Percentiles rank a stretch among this genome's conserved stretches.
Evolutionary conservation across 2,329 filamentous ascomycete species (phyloP).

Genomic region (Aspergillus fructus): DNA sequence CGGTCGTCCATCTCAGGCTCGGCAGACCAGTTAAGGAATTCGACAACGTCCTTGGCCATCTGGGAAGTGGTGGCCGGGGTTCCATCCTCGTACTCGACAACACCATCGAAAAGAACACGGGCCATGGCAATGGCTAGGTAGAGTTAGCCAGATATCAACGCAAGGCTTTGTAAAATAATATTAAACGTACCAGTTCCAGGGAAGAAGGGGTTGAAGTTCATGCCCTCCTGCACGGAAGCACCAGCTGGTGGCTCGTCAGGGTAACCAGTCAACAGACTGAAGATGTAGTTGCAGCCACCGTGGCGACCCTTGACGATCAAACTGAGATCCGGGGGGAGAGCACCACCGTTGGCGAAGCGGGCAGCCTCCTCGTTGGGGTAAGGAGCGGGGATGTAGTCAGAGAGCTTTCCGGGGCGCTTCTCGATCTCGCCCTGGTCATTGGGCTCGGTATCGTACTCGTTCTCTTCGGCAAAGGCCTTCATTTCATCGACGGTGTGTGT

Average conservation of each 20-base stretch:
- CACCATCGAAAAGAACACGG: conserved; percentile 93
- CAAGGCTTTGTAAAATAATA: neutral
- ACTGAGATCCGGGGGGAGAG: conserved; percentile 93
- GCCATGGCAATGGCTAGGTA: conserved; percentile 81
- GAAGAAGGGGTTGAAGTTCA: conserved; percentile 99
- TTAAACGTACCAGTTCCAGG: conserved; percentile 74
- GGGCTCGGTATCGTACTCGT: conserved; percentile 97
- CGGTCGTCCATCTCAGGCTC: conserved; percentile 99
- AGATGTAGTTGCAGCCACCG: conserved; percentile 98
- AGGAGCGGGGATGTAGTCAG: conserved; percentile 89
- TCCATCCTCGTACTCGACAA: conserved; percentile 97
- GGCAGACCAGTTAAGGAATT: conserved; percentile 99
- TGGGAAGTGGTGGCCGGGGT: conserved; percentile 94
- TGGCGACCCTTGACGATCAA: conserved; percentile 97
- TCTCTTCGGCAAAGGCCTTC: conserved; percentile 95
- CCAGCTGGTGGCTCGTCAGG: conserved; percentile 94
- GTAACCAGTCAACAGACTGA: conserved; percentile 93
- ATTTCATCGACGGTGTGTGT: conserved; percentile 96
- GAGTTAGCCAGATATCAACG: conserved; percentile 5
- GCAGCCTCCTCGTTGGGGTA: conserved; percentile 99
- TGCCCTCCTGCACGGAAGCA: conserved; percentile 76
- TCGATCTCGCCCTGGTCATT: conserved; percentile 98
- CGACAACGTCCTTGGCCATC: conserved; percentile 99
- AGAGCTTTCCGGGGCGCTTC: conserved; percentile 97
- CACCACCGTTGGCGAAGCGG: conserved; percentile 96